Percentiles rank a stretch among this genome's conserved stretches.
Conservation (phyloP, 2,329 filamentous ascomycete species). For the Phialocephala subalpina region DNA sequence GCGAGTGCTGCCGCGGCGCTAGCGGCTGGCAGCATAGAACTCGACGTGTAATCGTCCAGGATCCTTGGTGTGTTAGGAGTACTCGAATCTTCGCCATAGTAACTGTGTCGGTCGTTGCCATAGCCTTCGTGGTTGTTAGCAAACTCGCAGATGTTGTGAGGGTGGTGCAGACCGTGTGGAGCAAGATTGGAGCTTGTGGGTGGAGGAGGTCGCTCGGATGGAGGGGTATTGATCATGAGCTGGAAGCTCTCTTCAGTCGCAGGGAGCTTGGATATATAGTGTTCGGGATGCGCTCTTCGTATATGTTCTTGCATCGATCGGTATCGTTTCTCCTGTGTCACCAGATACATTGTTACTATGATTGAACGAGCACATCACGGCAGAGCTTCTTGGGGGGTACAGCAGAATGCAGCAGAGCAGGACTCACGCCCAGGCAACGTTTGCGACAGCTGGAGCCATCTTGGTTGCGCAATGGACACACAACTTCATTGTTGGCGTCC, state of each 20-base stretch:
- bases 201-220: slow-evolving; percentile 53
- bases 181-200: slow-evolving; percentile 39
- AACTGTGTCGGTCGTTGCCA: slow-evolving; percentile 69
- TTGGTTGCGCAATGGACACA: slow-evolving; percentile 94
- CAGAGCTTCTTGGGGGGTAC: slow-evolving; percentile 38
- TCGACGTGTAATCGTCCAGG: slow-evolving; percentile 71
- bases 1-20: slow-evolving; percentile 88
- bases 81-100: slow-evolving; percentile 71
- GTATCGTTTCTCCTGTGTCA: slow-evolving; percentile 84
- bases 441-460: slow-evolving; percentile 98
- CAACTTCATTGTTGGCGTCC: slow-evolving; percentile 93
- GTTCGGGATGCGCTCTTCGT: slow-evolving; percentile 92
- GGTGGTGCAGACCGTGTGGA: slow-evolving; percentile 39
- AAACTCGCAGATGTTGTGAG: slow-evolving; percentile 26
- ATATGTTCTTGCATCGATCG: slow-evolving; percentile 99
- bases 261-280: slow-evolving; percentile 97
- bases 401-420: slow-evolving; percentile 42
- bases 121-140: slow-evolving; percentile 52
- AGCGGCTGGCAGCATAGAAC: slow-evolving; percentile 70
- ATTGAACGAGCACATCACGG: slow-evolving; percentile 40
- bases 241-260: slow-evolving; percentile 98
- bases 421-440: slow-evolving; percentile 95
- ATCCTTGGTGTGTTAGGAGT: slow-evolving; percentile 73
- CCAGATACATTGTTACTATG: slow-evolving; percentile 44
- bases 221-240: slow-evolving; percentile 93